Conservation (phyloP, 352 stramenopile genomes). For the Phytophthora niederhauseri region DNA sequence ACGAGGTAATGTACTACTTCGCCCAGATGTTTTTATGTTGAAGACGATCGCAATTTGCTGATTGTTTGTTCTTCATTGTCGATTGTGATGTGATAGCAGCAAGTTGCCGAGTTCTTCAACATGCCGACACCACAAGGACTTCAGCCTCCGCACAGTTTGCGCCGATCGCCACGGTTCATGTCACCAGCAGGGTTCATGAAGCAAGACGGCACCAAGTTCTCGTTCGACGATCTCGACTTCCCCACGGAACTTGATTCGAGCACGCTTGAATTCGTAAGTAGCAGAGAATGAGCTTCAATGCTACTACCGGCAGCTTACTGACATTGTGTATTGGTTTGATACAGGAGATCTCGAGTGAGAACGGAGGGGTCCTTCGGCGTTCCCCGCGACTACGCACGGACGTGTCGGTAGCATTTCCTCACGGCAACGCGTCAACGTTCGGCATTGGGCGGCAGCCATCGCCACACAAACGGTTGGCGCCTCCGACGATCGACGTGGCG, state of each 20-base stretch:
- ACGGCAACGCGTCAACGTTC: constrained; percentile 55
- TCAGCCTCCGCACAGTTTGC: constrained; percentile 70
- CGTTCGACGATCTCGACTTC: constrained; percentile 85
- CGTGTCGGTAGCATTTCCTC: constrained; percentile 84
- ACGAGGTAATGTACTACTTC: constrained; percentile 50
- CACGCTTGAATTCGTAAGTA: constrained; percentile 78
- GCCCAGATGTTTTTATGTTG: neutral
- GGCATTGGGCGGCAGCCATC: constrained; percentile 54
- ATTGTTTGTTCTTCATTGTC: constrained; percentile 5
- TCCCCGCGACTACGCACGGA: constrained; percentile 83
- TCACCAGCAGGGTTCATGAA: constrained; percentile 75
- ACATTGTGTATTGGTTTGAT: constrained; percentile 15
- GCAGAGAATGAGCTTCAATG: neutral
- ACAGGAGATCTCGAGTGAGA: constrained; percentile 76
- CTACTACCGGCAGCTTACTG: constrained; percentile 4
- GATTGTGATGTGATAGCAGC: constrained; percentile 34
- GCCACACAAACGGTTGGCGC: constrained; percentile 74
- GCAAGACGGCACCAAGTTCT: constrained; percentile 80
- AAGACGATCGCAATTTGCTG: constrained; percentile 1
- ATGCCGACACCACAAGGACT: constrained; percentile 66
- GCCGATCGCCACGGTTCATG: constrained; percentile 76
- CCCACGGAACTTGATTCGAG: constrained; percentile 72
- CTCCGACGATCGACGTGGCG: constrained; percentile 79
- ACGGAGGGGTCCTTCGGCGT: constrained; percentile 62
- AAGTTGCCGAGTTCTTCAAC: constrained; percentile 87